These are phyloP conservation scores for Combretum micranthum DNA, from an alignment of 345 rosid species.

Conservation along the genomic window DNA sequence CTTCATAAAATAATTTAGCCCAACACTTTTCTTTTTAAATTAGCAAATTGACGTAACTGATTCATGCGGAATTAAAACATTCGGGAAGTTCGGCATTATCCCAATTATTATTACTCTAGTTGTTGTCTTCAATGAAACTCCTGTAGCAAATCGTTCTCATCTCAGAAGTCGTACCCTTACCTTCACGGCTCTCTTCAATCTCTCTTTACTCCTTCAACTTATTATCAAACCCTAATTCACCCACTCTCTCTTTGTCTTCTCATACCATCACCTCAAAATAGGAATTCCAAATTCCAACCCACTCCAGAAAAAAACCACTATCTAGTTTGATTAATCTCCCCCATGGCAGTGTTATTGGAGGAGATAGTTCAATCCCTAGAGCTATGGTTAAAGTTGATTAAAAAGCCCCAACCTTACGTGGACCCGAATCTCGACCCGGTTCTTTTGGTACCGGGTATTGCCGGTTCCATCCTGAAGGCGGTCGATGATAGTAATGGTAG, in stretches of 20 bases:
- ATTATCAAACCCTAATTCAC: background rate
- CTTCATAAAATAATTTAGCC: too few relatives aligned
- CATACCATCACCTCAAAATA: background rate
- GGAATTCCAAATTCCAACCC: too few relatives aligned
- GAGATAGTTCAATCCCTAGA: slow-evolving; percentile 74
- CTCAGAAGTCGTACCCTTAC: background rate
- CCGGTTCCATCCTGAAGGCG: slow-evolving; percentile 76
- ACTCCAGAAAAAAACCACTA: too few relatives aligned
- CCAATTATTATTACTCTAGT: too few relatives aligned
- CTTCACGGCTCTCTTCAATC: slow-evolving; percentile 1
- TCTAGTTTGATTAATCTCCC: background rate
- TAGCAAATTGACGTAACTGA: too few relatives aligned
- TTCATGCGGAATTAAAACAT: too few relatives aligned
- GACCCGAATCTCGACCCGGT: slow-evolving; percentile 91
- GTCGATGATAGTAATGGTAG: slow-evolving; percentile 48
- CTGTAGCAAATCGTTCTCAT: background rate
- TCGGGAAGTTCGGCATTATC: too few relatives aligned
- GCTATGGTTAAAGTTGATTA: slow-evolving; percentile 49
- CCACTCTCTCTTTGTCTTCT: background rate
- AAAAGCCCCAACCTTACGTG: slow-evolving; percentile 48
- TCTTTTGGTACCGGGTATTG: slow-evolving; percentile 80
- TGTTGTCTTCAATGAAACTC: too few relatives aligned
- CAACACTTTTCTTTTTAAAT: too few relatives aligned
- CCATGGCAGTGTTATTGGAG: slow-evolving; percentile 58
- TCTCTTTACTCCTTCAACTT: background rate